A percentile compares a stretch with the other conserved stretches of the same genome.
phyloP scores from a whole-genome alignment of 768 basidiomycete genomes.

The Austroboletus eburneus region DNA sequence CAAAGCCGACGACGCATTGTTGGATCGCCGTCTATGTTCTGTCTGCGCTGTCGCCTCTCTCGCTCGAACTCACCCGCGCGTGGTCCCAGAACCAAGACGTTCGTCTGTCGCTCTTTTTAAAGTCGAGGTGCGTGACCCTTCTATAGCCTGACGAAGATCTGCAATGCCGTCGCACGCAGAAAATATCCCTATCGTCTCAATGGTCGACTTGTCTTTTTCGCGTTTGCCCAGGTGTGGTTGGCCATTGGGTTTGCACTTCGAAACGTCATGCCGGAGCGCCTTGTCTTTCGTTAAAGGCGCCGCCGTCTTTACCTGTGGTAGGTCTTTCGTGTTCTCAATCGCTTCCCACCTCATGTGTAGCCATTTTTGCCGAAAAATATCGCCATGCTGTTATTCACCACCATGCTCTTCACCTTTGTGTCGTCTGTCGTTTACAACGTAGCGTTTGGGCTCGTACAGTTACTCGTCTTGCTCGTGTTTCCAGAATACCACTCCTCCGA shows the following conservation, averaged over 20 bases:
- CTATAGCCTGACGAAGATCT: not conserved
- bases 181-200: constrained; percentile 76
- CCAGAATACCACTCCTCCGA: constrained; percentile 51
- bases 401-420: constrained; percentile 38
- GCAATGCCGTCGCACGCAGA: constrained; percentile 33
- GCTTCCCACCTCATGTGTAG: too few species aligned
- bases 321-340: constrained; percentile 5
- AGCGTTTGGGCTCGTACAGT: constrained; percentile 43
- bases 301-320: constrained; percentile 15
- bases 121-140: constrained; percentile 26
- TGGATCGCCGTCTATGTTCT: constrained; percentile 44
- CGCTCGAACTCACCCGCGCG: too few species aligned
- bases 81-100: too few species aligned
- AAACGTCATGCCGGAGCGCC: constrained; percentile 60
- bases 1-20: constrained; percentile 44
- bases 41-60: constrained; percentile 35
- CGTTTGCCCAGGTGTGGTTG: constrained; percentile 47
- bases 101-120: too few species aligned
- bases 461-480: constrained; percentile 47
- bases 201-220: constrained; percentile 58
- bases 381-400: constrained; percentile 31
- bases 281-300: constrained; percentile 38
- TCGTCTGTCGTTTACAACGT: constrained; percentile 39
- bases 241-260: constrained; percentile 50
- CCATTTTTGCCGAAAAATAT: not conserved